Conservation (phyloP, 306 rosid genomes). For the Cicer judaicum region DNA sequence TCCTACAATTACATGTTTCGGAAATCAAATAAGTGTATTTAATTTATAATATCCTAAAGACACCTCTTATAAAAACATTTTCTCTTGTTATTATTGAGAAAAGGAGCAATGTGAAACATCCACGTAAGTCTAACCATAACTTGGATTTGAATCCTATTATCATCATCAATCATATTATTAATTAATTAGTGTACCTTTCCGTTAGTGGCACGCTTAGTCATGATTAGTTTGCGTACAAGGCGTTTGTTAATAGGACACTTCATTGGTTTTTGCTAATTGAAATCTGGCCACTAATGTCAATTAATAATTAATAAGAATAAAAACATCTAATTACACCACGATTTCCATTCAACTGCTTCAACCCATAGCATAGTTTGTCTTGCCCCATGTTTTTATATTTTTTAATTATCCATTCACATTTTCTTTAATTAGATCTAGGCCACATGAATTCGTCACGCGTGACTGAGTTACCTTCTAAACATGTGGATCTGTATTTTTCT, state of each 20-base stretch:
- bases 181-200: constrained; percentile 7
- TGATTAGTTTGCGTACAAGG: constrained; percentile 38
- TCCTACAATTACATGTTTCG: too few relatives aligned
- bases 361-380: neutral
- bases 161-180: neutral
- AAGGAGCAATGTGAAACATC: constrained; percentile 24
- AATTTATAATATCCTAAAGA: too few relatives aligned
- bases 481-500: neutral
- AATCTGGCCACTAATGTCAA: neutral
- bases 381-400: neutral
- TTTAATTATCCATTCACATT: constrained; percentile 3
- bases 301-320: neutral
- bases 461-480: constrained; percentile 27
- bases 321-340: neutral
- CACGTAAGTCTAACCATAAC: neutral
- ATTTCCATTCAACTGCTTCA: constrained; percentile 22
- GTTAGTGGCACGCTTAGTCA: constrained; percentile 45
- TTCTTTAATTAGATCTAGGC: neutral
- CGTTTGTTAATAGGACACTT: neutral
- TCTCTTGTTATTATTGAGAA: neutral
- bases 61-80: too few relatives aligned
- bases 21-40: too few relatives aligned
- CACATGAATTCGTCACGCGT: neutral
- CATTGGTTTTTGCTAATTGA: neutral
- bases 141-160: constrained; percentile 2